Evolutionary conservation across 805 yeast species (phyloP).

Genomic region (Ogataea thermomethanolica): DNA sequence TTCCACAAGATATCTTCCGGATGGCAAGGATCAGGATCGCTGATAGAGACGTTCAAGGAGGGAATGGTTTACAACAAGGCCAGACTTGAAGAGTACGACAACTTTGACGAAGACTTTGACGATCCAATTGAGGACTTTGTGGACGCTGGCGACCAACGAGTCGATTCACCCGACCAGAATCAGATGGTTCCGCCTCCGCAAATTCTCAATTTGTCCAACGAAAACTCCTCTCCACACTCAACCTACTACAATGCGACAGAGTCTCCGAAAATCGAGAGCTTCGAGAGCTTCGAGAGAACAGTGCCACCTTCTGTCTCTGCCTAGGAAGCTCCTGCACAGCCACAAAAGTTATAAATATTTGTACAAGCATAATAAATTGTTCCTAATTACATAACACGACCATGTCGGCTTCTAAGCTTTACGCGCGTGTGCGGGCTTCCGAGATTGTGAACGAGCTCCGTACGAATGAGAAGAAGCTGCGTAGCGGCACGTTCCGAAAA

Average conservation of each 20-base stretch:
- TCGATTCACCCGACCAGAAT: constrained; percentile 6
- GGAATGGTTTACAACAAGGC: constrained; percentile 31
- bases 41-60: constrained; percentile 31
- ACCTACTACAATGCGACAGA: constrained; percentile 2
- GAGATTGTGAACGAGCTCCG: constrained; percentile 32
- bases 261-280: constrained; percentile 1
- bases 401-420: constrained; percentile 30
- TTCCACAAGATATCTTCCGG: constrained; percentile 32
- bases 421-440: constrained; percentile 27
- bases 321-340: neutral
- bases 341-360: neutral
- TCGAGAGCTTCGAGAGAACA: constrained; percentile 2
- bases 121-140: constrained; percentile 34
- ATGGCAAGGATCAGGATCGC: constrained; percentile 35
- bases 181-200: constrained; percentile 1
- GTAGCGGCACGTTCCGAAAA: constrained; percentile 36
- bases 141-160: constrained; percentile 9
- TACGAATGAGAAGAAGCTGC: constrained; percentile 38
- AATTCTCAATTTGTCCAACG: neutral
- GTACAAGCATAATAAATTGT: too few relatives aligned
- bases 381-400: neutral
- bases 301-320: constrained; percentile 2
- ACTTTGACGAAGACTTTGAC: constrained; percentile 19
- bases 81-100: constrained; percentile 20
- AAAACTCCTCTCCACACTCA: neutral